Evolutionary conservation across 441 rosid genomes (phyloP), one percentile per base, ranked within the genome.

Genomic region (Gossypium davidsonii): DNA sequence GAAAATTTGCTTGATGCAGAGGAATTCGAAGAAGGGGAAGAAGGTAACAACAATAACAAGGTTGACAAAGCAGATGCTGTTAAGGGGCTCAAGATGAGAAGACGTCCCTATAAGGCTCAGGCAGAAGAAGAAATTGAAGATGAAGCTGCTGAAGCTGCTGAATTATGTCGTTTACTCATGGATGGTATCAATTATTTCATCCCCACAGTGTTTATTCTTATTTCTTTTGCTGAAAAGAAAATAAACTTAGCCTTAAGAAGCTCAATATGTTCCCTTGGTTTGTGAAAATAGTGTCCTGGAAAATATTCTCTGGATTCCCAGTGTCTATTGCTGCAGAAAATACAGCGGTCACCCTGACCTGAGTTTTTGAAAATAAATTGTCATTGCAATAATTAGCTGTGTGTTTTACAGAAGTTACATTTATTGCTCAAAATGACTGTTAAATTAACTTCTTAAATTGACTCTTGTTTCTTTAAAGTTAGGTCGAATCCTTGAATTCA

Each of bases 1-100:
- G 98, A 96, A 83, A 93, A 93, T 83, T 83, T 96, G 84, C 99
- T 93, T 79, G 97, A 93, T 83, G 99, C 97, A 2, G 98, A 93
- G 85, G 98, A 96, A 84, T 92, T 70, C 79, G 97, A 89, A 79
- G 92, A 83, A 48, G 93, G 92, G 77, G 93, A 91, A 74, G 97
- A 88, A 75, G 88, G 83, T 49, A 80, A 73, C 70, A 83, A 83
- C 48, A 86, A 88, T 74, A 79, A 84, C 70, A 93, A 88, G 88
- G 84, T 81, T 78, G 94, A 89, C 58, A 93, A 85, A 81, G 77
- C 80, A 69, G 98, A 96, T 73, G 92, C 92, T 42, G 97, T 88
- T 28, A 95, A 93, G 84, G 98, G 97, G 71, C 83, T 91, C 48
- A 93, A 93, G 87, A 93, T 93, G 98, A 86, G 98, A 82, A 85